Base-by-base conservation (phyloP, 2,329 filamentous ascomycete species). In the Monosporascus sp. region DNA sequence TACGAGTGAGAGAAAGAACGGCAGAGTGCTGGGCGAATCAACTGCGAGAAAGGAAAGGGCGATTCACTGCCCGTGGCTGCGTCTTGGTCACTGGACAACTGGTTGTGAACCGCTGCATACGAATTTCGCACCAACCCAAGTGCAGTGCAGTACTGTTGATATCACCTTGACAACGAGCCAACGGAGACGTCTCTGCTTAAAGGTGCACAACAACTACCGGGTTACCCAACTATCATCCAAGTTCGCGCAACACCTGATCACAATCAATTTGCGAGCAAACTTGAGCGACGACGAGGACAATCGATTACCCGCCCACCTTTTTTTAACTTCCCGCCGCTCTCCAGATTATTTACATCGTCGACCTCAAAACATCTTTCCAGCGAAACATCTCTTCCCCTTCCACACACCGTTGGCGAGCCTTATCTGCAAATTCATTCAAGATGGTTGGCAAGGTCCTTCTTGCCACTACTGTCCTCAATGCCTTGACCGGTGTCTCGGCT, bases 401-500 rank as follows among this genome's bases (percentile, higher is more conserved):
- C 40, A 45, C 38, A n/a, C 20, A 31, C 20, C 27, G 9, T 44
- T 20, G 22, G 44, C 14, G 44, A 9, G n/a, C 9, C 34, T 16
- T 19, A 2, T 19, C 34, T 4, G 2, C 20, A 41, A 48, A 37
- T 26, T 11, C 27, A 22, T 8, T 34, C 50, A 61, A 51, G 34
- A 66, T 66, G 64, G 48, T 53, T 34, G 38, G 54, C 8, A 65
- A 64, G 44, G 52, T 61, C 41, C 54, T 70, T n/a, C 53, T 57
- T 34, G 50, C 61, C n/a, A 45, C 64, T 20, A 57, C 65, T 51
- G 59, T 70, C 44, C 60, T 69, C 44, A 62, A 66, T 60, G 58
- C 60, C 48, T 66, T 72, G 38, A 66, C 67, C 41, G 61, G 72
- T 53, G 78, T 76, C 47, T 67, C 80, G 61, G 91, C 88, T 55